Percentiles rank a stretch among this genome's conserved stretches.
Evolutionary conservation across 805 yeast genomes (phyloP).

Genomic region (Candida lessepsii): DNA sequence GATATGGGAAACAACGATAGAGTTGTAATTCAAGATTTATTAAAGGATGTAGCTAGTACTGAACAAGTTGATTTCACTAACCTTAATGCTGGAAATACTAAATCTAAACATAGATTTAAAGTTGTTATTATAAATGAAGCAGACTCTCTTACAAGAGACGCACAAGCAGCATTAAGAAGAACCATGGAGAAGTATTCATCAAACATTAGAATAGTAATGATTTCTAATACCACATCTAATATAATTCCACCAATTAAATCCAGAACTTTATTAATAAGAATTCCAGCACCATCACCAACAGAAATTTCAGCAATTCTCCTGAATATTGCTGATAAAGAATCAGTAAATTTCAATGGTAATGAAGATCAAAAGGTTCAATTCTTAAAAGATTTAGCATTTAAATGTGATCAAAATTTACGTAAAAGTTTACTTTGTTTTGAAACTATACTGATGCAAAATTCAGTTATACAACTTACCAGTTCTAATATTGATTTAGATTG

Average conservation of each 20-base stretch:
- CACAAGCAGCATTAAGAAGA: constrained; percentile 92
- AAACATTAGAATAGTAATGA: constrained; percentile 77
- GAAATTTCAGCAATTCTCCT: constrained; percentile 60
- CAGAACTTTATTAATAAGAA: constrained; percentile 83
- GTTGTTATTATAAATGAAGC: constrained; percentile 90
- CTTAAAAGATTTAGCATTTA: constrained; percentile 51
- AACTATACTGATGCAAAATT: constrained; percentile 72
- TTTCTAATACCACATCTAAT: constrained; percentile 87
- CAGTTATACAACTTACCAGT: constrained; percentile 42
- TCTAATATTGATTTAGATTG: constrained; percentile 71
- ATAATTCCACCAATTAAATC: constrained; percentile 94
- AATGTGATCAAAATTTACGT: constrained; percentile 71
- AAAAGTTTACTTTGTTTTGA: constrained; percentile 77
- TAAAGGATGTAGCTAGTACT: constrained; percentile 92
- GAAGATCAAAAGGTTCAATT: constrained; percentile 28
- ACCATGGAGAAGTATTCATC: constrained; percentile 95
- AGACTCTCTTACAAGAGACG: constrained; percentile 84
- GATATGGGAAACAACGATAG: constrained; percentile 97
- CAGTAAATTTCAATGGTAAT: constrained; percentile 38
- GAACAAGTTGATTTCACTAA: constrained; percentile 80
- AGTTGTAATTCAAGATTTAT: constrained; percentile 87
- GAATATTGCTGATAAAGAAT: constrained; percentile 58
- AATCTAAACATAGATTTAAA: constrained; percentile 58
- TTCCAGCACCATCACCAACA: constrained; percentile 69
- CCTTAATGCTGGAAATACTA: constrained; percentile 33